These are phyloP conservation scores for Thermothelomyces thermophilus DNA, from an alignment of 2,329 filamentous ascomycete genomes.

Conservation along the genomic window DNA sequence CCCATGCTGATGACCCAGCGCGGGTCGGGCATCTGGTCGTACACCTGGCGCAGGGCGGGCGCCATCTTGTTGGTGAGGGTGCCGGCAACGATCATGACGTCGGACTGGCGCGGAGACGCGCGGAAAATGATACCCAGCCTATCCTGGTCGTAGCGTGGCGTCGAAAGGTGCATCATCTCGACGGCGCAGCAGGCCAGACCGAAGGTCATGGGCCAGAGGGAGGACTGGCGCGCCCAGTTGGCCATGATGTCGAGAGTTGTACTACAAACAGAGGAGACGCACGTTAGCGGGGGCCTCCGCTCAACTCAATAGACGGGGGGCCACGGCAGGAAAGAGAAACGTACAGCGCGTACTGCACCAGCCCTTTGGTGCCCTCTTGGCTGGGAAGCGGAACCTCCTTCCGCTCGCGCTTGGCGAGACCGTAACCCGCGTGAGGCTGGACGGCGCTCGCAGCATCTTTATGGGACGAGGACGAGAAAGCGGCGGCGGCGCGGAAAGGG, in stretches of 20 bases:
- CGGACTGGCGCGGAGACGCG: slow-evolving; percentile 80
- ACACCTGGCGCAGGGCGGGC: slow-evolving; percentile 80
- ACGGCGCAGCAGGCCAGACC: slow-evolving; percentile 83
- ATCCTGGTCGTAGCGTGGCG: slow-evolving; percentile 84
- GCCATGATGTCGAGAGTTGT: slow-evolving; percentile 72
- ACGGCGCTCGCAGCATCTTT: slow-evolving; percentile 53
- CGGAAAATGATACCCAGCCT: slow-evolving; percentile 86
- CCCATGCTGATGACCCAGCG: slow-evolving; percentile 57
- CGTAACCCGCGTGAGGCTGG: slow-evolving; percentile 41
- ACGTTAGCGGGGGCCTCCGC: slow-evolving; percentile 40
- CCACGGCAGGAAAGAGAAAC: slow-evolving; percentile 31
- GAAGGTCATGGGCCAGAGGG: slow-evolving; percentile 85
- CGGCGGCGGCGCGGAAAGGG: slow-evolving; percentile 56
- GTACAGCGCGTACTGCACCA: slow-evolving; percentile 80
- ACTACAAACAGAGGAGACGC: neutral
- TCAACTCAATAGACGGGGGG: too few relatives aligned
- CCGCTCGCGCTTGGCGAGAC: slow-evolving; percentile 48
- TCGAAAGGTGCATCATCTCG: slow-evolving; percentile 90
- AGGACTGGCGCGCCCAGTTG: slow-evolving; percentile 81
- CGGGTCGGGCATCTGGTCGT: slow-evolving; percentile 93
- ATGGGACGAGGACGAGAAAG: slow-evolving; percentile 59
- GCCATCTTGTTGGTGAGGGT: slow-evolving; percentile 97
- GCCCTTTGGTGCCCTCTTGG: slow-evolving; percentile 72
- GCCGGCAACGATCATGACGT: slow-evolving; percentile 90
- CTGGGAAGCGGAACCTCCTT: slow-evolving; percentile 71